Evolutionary conservation across 2,329 filamentous ascomycete genomes (phyloP), one percentile per base, ranked within the genome.

Genomic region (Hymenoscyphus scutula): DNA sequence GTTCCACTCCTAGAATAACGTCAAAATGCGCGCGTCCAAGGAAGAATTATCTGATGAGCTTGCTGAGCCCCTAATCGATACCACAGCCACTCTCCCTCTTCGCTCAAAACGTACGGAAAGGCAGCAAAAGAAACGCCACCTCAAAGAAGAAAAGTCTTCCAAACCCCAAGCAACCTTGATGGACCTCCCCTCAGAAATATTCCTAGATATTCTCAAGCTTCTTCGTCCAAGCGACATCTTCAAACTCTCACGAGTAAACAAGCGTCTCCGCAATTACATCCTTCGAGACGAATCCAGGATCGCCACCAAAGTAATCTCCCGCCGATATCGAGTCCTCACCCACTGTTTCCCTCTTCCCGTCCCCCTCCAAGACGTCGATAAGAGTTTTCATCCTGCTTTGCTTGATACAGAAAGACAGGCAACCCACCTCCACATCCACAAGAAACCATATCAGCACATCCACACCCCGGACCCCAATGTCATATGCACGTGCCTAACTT

Each of bases 401-500:
- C 76, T 76, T 15, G 74, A 74, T 41, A 69, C 75, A 2, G 72
- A 75, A 10, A 78, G 82, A 38, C 78, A 81, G 63, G 74, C 77
- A 29, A 51, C 19, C 3, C 70, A 77, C 56, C 71, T 80, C 7
- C n/a, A 48, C n/a, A 78, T 84, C 30, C 79, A 83, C 70, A 79
- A 77, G 62, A 79, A 78, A 53, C 77, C 79, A 0, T 85, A 82
- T 67, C 80, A 82, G 64, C 82, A 86, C 68, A 76, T 86, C 23
- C 74, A 74, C 45, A 65, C 75, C 0, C 78, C 80, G 0, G 77
- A 86, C 64, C 75, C 77, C 0, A 59, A 70, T 11, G 69, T 77
- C n/a, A 72, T 84, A 3, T 87, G 84, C 73, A 84, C 82, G 1
- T 87, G 84, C 68, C 72, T 84, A 29, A 82, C 81, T 0, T 87